Conservation (phyloP, 2,329 filamentous ascomycete species). For the Trichophyton mentagrophytes region DNA sequence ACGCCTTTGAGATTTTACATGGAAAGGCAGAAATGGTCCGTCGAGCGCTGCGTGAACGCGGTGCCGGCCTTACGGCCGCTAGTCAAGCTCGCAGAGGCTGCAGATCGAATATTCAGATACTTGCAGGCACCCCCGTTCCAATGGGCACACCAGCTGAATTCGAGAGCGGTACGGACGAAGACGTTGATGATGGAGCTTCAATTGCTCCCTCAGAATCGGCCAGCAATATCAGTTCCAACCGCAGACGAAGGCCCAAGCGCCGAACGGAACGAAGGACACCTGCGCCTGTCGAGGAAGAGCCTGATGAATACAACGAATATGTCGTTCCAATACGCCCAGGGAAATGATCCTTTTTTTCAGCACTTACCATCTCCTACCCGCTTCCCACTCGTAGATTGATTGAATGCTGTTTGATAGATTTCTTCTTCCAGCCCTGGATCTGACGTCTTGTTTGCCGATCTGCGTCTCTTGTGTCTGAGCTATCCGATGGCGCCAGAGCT, state of each 20-base stretch:
- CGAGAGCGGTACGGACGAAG: constrained; percentile 30
- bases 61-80: constrained; percentile 54
- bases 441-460: too few relatives aligned
- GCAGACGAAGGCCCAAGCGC: constrained; percentile 34
- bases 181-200: constrained; percentile 33
- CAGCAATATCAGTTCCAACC: constrained; percentile 37
- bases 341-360: background rate
- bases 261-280: constrained; percentile 38
- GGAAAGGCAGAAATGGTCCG: constrained; percentile 70
- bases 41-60: constrained; percentile 64
- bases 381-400: too few relatives aligned
- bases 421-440: too few relatives aligned
- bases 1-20: constrained; percentile 87
- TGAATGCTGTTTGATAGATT: too few relatives aligned
- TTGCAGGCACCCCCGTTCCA: background rate
- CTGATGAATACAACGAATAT: constrained; percentile 23
- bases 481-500: background rate
- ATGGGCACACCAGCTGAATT: background rate
- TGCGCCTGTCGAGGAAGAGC: constrained; percentile 36
- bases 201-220: constrained; percentile 38
- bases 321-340: background rate
- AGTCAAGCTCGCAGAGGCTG: constrained; percentile 32
- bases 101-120: constrained; percentile 6
- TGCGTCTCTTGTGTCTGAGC: too few relatives aligned
- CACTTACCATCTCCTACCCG: too few relatives aligned